Conservation (phyloP, 495 filamentous ascomycete species). For the Letharia columbiana region DNA sequence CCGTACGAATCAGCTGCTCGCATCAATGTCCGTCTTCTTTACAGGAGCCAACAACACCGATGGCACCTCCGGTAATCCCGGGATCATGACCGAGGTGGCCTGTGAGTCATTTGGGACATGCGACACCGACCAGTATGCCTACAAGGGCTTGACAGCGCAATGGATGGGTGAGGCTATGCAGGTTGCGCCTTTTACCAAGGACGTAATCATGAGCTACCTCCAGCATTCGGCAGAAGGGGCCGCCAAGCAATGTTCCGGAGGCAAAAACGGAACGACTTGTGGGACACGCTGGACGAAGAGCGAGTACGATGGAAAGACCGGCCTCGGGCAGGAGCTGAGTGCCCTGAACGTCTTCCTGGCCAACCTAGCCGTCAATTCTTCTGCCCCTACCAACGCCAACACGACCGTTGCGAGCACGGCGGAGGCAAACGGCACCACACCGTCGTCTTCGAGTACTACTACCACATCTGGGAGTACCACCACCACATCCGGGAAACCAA, state of each 20-base stretch:
- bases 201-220: conserved; percentile 49
- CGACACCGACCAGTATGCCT: conserved; percentile 60
- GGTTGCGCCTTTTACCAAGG: conserved; percentile 54
- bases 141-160: conserved; percentile 66
- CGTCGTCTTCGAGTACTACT: background rate
- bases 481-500: background rate
- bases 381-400: conserved; percentile 2
- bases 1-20: conserved; percentile 48
- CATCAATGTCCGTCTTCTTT: conserved; percentile 48
- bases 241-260: conserved; percentile 49
- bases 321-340: conserved; percentile 59
- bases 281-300: conserved; percentile 44
- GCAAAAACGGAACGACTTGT: conserved; percentile 40
- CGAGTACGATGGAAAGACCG: conserved; percentile 40
- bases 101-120: conserved; percentile 61
- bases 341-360: conserved; percentile 59
- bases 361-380: conserved; percentile 10
- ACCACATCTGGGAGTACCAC: background rate
- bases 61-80: background rate
- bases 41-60: conserved; percentile 34
- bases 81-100: conserved; percentile 55
- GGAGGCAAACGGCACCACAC: background rate
- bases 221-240: conserved; percentile 50
- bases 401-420: background rate
- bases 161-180: conserved; percentile 60